Evolutionary conservation across 2,329 filamentous ascomycete species (phyloP).

Genomic region (Colletotrichum echinochloae): DNA sequence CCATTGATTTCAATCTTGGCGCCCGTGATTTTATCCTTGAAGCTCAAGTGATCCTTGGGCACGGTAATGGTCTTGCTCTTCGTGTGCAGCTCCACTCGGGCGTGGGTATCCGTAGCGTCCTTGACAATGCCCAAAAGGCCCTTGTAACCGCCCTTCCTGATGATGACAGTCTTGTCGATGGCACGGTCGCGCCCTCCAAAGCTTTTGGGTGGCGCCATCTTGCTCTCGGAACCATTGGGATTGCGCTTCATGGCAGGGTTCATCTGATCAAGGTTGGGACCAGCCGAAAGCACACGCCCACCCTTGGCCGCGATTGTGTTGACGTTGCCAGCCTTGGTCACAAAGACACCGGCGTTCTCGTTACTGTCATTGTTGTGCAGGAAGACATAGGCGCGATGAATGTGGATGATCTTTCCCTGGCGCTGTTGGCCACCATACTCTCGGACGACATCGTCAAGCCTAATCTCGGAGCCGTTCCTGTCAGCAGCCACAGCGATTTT

Average conservation of each 20-base stretch:
- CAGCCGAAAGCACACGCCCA: constrained; percentile 73
- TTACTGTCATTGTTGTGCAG: constrained; percentile 84
- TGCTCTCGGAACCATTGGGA: constrained; percentile 64
- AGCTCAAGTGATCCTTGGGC: constrained; percentile 81
- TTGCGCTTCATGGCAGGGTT: constrained; percentile 88
- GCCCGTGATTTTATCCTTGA: constrained; percentile 87
- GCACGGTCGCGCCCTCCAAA: constrained; percentile 81
- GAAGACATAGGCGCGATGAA: constrained; percentile 93
- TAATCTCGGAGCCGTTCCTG: constrained; percentile 91
- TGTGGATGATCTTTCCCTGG: constrained; percentile 90
- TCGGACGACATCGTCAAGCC: constrained; percentile 90
- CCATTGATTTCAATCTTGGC: constrained; percentile 78
- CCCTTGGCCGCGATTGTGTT: constrained; percentile 95
- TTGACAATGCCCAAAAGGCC: constrained; percentile 95
- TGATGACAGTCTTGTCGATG: constrained; percentile 91
- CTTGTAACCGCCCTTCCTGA: constrained; percentile 90
- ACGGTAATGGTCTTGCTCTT: constrained; percentile 93
- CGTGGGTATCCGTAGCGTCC: constrained; percentile 87
- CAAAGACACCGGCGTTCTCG: constrained; percentile 91
- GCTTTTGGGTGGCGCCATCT: constrained; percentile 77
- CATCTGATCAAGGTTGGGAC: constrained; percentile 88
- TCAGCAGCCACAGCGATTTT: constrained; percentile 92
- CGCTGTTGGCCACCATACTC: constrained; percentile 88
- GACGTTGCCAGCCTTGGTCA: constrained; percentile 86
- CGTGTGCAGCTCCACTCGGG: constrained; percentile 91